phyloP scores from a whole-genome alignment of 352 stramenopile genomes.

The Pythium phragmitis region DNA sequence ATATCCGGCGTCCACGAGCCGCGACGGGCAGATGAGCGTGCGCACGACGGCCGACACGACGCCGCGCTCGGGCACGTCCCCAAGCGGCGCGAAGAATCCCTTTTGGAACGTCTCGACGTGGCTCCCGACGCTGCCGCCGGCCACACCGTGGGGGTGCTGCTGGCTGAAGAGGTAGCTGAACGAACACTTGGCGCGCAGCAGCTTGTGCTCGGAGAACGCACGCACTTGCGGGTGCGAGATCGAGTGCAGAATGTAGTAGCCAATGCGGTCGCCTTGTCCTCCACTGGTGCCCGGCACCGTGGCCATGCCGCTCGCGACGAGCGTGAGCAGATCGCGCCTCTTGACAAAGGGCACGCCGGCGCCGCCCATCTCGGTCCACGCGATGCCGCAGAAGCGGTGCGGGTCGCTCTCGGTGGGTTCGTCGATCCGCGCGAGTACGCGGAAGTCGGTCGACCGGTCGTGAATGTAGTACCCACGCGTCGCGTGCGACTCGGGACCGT shows the following conservation, averaged over 20 bases:
- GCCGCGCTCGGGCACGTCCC: constrained; percentile 19
- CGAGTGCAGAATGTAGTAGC: constrained; percentile 30
- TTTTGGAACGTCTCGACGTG: constrained; percentile 26
- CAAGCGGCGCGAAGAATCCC: constrained; percentile 22
- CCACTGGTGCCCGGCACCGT: background rate
- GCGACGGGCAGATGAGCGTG: constrained; percentile 3
- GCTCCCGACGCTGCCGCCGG: background rate
- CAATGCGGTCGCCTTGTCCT: constrained; percentile 15
- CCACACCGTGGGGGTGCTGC: background rate
- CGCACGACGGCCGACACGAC: constrained; percentile 17
- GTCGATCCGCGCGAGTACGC: constrained; percentile 14
- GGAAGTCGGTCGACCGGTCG: constrained; percentile 19
- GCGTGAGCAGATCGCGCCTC: constrained; percentile 19
- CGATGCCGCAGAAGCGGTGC: constrained; percentile 21
- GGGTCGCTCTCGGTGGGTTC: constrained; percentile 14
- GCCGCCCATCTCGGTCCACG: constrained; percentile 22
- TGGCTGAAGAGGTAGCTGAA: constrained; percentile 25
- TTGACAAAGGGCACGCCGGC: constrained; percentile 19
- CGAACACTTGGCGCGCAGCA: constrained; percentile 20
- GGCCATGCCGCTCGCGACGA: constrained; percentile 15
- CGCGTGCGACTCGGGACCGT: constrained; percentile 15
- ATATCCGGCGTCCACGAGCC: constrained; percentile 15
- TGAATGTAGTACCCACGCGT: constrained; percentile 19
- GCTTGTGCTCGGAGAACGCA: constrained; percentile 22
- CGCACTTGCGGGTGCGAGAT: constrained; percentile 15